Evolutionary conservation across 2,329 filamentous ascomycete genomes (phyloP).

Genomic region (Aspergillus latus): DNA sequence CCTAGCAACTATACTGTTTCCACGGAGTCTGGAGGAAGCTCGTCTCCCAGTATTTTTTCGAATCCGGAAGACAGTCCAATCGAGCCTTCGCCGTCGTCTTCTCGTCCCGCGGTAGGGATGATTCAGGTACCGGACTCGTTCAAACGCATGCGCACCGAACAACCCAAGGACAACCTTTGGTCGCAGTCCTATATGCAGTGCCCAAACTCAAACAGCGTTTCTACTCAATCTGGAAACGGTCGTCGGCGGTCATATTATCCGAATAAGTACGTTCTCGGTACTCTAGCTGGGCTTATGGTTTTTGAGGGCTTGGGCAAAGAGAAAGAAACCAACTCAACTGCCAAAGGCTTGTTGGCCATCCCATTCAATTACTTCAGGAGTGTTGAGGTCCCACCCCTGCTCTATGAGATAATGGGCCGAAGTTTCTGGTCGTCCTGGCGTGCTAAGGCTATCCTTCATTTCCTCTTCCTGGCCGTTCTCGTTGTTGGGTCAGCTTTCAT

Average conservation of each 20-base stretch:
- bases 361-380: slow-evolving; percentile 59
- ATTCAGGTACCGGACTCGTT: slow-evolving; percentile 47
- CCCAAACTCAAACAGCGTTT: slow-evolving; percentile 21
- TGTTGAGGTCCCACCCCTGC: slow-evolving; percentile 25
- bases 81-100: slow-evolving; percentile 33
- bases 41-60: slow-evolving; percentile 44
- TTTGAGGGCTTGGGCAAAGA: slow-evolving; percentile 74
- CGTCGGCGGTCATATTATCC: slow-evolving; percentile 52
- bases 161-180: slow-evolving; percentile 35
- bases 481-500: slow-evolving; percentile 58
- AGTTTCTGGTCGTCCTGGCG: slow-evolving; percentile 40
- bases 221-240: slow-evolving; percentile 45
- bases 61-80: slow-evolving; percentile 37
- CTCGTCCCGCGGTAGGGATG: slow-evolving; percentile 43
- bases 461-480: slow-evolving; percentile 53
- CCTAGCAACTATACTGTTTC: slow-evolving; percentile 41
- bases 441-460: slow-evolving; percentile 38
- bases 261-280: slow-evolving; percentile 87
- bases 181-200: slow-evolving; percentile 43
- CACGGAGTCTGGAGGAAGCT: slow-evolving; percentile 36
- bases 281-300: slow-evolving; percentile 87
- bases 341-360: slow-evolving; percentile 66
- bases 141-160: slow-evolving; percentile 41
- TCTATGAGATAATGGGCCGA: slow-evolving; percentile 27
- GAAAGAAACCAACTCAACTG: slow-evolving; percentile 62